Base-by-base conservation (phyloP, 441 rosid genomes). In the Populus hybrid region DNA sequence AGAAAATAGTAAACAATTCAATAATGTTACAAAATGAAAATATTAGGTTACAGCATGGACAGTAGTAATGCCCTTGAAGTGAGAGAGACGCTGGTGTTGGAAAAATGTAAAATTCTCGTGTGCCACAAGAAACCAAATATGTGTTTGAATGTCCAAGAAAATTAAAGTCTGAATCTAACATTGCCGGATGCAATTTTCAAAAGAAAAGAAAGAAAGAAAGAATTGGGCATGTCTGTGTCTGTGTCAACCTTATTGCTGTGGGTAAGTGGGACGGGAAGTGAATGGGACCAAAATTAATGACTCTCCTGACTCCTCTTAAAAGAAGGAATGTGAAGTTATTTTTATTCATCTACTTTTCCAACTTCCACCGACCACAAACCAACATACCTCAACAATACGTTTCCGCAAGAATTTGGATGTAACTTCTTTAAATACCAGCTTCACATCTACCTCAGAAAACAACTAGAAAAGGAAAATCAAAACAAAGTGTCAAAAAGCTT, bases 361-460 rank as follows among this genome's bases (percentile, higher is more conserved):
- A 61, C 26, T 72, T 77, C n/a, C 42, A 70, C 4, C 1, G 46
- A 64, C 72, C 76, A 59, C 20, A 80, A 81, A 71, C 57, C 24
- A 50, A 57, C 86, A 81, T 88, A 94, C 99, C 98, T 96, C 94
- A 61, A 96, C 99, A 72, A 96, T 94, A 75, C 95, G 94, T 80
- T 84, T 92, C 75, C 99, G 88, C 32, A 96, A 85, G 88, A 91
- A 87, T 87, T 93, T 91, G 76, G 98, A 94, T 40, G 95, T 83
- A 78, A 96, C 97, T 81, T 96, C 98, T 87, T 96, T 96, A 82
- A 94, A 96, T 70, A 94, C 98, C 80, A 96, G 89, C 89, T 96
- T 96, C 88, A 94, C 99, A 87, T 96, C 99, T 69, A 94, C 96
- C 90, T 96, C 99, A 26, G 93, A 83, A 82, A 86, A 94, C 85